phyloP scores from a whole-genome alignment of 306 rosid species.

The Boehmeria nivea region DNA sequence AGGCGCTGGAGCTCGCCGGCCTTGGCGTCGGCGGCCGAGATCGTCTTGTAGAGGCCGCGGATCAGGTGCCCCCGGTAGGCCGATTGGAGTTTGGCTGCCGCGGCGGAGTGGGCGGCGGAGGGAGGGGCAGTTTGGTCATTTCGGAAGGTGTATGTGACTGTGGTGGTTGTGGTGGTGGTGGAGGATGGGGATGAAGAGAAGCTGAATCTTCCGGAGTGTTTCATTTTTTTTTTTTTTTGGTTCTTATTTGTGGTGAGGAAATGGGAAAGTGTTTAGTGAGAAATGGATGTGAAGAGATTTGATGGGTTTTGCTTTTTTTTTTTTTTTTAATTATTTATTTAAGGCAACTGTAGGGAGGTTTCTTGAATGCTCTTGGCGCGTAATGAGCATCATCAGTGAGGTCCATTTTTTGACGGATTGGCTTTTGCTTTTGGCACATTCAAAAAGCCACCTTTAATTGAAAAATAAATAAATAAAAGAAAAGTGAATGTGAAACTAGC shows the following conservation, averaged over 20 bases:
- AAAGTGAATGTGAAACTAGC: too few species aligned
- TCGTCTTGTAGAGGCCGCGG: conserved; percentile 54
- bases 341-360: background rate
- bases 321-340: background rate
- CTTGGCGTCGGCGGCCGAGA: conserved; percentile 50
- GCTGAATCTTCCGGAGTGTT: conserved; percentile 28
- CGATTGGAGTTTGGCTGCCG: conserved; percentile 69
- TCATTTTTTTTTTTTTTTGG: conserved; percentile 22
- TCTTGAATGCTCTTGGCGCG: conserved; percentile 41
- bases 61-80: conserved; percentile 60
- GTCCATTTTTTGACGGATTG: background rate
- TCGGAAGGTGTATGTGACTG: conserved; percentile 42
- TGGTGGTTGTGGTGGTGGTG: conserved; percentile 14
- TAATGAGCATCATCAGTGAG: background rate
- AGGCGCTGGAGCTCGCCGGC: conserved; percentile 49
- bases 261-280: background rate
- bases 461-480: background rate
- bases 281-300: background rate
- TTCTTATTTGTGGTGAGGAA: background rate
- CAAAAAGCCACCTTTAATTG: background rate
- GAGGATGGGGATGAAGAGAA: conserved; percentile 25
- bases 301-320: background rate
- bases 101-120: conserved; percentile 22
- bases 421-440: conserved; percentile 6
- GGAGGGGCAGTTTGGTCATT: conserved; percentile 52